Evolutionary conservation across 768 basidiomycete genomes (phyloP), one percentile per base, ranked within the genome.

Genomic region (Rhodosporidiobolus odoratus): DNA sequence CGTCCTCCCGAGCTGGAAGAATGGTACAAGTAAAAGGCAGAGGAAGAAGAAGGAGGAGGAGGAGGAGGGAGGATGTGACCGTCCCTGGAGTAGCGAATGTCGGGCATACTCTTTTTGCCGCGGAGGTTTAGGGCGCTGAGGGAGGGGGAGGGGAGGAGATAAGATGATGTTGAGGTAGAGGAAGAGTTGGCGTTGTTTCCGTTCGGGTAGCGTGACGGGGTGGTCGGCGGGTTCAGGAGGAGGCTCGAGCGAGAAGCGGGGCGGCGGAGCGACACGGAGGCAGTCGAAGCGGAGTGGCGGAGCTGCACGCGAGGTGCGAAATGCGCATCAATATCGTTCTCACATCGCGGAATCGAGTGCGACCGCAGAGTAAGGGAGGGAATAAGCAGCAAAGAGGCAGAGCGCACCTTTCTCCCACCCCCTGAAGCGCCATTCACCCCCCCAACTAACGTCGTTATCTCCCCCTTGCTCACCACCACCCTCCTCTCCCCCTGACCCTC

Each of bases 51-150:
- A 12, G 34, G 10, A n/a, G n/a, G n/a, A n/a, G n/a, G n/a, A n/a
- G n/a, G n/a, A n/a, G n/a, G n/a, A n/a, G n/a, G n/a, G 34, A 35
- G 32, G 27, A 45, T 15, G 15, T 35, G 47, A 5, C 9, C 27
- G n/a, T 41, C 17, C 7, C 30, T 5, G 12, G 65, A 45, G 45
- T 45, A 74, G 37, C 80, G 73, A 86, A 97, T 87, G 80, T 97
- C 92, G 4, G 96, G 96, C 96, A 98, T 98, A 32, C 92, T 95
- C 82, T 96, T 96, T 84, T 98, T 98, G 80, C 88, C 87, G 50
- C 94, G 88, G 64, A 97, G 85, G 50, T 86, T 83, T 52, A 38
- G 15, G 40, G 58, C 13, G 38, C 23, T 7, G 62, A 62, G 7
- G 27, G 38, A 0, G 82, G 81, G 67, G 80, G 81, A 66, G 81